Conservation (phyloP, 2,329 filamentous ascomycete genomes). For the Aspergillus pseudonomiae region DNA sequence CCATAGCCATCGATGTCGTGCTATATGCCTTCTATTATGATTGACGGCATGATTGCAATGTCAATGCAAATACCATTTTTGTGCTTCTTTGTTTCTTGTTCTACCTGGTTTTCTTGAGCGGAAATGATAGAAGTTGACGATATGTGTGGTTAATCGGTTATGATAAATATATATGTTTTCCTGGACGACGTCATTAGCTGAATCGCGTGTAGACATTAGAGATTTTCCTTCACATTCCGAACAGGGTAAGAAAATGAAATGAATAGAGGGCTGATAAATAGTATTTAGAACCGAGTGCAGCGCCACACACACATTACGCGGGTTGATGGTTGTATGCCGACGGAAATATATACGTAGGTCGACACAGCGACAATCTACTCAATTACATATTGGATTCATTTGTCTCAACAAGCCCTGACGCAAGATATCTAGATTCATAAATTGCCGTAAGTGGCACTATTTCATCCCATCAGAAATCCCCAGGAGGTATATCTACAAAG, state of each 20-base stretch:
- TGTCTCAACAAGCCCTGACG: background rate
- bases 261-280: background rate
- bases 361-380: background rate
- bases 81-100: background rate
- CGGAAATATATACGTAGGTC: background rate
- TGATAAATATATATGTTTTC: background rate
- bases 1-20: constrained; percentile 19
- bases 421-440: background rate
- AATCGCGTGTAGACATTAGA: background rate
- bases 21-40: constrained; percentile 14
- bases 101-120: background rate
- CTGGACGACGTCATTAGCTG: background rate
- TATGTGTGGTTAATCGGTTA: constrained; percentile 2
- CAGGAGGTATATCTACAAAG: constrained; percentile 5
- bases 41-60: constrained; percentile 20
- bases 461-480: background rate
- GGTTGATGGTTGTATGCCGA: background rate
- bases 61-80: constrained; percentile 13
- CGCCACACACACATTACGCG: background rate
- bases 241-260: no score
- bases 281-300: background rate
- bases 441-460: background rate
- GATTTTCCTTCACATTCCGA: no score
- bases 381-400: background rate
- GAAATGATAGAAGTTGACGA: constrained; percentile 1